Evolutionary conservation across 202 grass and related monocot genomes (phyloP).

Genomic region (Eragrostis tef): DNA sequence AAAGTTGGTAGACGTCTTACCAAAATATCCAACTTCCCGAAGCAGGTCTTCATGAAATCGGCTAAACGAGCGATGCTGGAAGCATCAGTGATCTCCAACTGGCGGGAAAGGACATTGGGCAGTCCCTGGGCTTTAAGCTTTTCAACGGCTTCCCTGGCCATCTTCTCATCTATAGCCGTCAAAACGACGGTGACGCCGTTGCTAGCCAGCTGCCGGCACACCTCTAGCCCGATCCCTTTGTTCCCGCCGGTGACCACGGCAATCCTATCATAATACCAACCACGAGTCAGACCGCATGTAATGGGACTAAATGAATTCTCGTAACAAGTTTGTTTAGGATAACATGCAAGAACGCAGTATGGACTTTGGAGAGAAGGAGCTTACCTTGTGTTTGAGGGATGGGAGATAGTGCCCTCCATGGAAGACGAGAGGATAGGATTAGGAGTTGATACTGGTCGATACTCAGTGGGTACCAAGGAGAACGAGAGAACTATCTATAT

Average conservation of each 20-base stretch:
- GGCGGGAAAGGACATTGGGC: constrained; percentile 38
- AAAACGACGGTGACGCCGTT: constrained; percentile 41
- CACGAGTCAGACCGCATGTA: too few species aligned
- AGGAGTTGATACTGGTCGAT: too few species aligned
- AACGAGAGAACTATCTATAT: too few species aligned
- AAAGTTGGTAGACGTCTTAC: not conserved
- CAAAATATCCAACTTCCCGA: constrained; percentile 58
- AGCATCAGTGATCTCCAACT: constrained; percentile 50
- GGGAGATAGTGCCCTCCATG: too few species aligned
- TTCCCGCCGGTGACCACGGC: constrained; percentile 54
- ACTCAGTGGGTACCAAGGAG: too few species aligned
- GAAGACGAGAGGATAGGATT: too few species aligned
- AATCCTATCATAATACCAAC: constrained; percentile 13
- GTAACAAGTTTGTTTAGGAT: too few species aligned
- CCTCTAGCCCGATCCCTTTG: constrained; percentile 54
- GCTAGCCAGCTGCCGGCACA: constrained; percentile 44
- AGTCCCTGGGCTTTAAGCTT: constrained; percentile 27
- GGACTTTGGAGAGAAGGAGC: too few species aligned
- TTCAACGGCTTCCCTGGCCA: constrained; percentile 32
- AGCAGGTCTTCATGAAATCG: constrained; percentile 48
- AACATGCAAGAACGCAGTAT: too few species aligned
- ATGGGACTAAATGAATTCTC: too few species aligned
- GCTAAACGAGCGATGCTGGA: constrained; percentile 31
- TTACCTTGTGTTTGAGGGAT: too few species aligned
- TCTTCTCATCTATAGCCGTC: constrained; percentile 50